These are phyloP conservation scores for Ceratocystis variospora DNA, from an alignment of 2,329 filamentous ascomycete species.

Conservation along the genomic window DNA sequence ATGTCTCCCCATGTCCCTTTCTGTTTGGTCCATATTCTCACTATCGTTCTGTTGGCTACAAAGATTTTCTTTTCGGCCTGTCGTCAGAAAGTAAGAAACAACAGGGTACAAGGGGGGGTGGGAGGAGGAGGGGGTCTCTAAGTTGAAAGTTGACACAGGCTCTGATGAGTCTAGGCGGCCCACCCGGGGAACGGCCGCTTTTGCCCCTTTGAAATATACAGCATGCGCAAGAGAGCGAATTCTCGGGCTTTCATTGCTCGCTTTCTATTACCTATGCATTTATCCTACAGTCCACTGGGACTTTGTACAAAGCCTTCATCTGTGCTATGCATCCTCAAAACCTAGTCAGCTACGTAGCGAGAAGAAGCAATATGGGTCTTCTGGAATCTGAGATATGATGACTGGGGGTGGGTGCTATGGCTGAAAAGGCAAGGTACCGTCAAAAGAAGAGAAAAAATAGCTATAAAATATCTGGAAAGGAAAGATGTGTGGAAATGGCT, in stretches of 20 bases:
- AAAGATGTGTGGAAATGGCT: not conserved
- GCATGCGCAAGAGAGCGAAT: not conserved
- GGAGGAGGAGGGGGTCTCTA: not conserved
- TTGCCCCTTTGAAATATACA: not conserved
- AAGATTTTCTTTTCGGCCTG: not conserved
- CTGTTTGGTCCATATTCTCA: not conserved
- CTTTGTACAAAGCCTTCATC: not conserved
- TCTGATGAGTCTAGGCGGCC: not conserved
- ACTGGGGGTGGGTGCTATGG: not conserved
- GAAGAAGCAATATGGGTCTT: not conserved
- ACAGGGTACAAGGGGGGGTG: not conserved
- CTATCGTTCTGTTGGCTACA: not conserved
- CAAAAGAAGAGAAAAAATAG: not conserved
- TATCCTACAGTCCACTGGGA: not conserved
- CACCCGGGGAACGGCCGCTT: not conserved
- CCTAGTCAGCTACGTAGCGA: not conserved
- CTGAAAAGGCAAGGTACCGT: not conserved
- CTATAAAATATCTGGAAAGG: not conserved
- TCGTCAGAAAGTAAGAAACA: conserved; percentile 3
- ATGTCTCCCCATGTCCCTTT: not conserved
- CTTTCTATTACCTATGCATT: not conserved
- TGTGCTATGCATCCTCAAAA: not conserved
- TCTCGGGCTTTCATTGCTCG: not conserved
- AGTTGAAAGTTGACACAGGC: not conserved
- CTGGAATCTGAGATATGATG: conserved; percentile 4